Evolutionary conservation across 306 rosid species (phyloP).

Genomic region (Hylodesmum podocarpum): DNA sequence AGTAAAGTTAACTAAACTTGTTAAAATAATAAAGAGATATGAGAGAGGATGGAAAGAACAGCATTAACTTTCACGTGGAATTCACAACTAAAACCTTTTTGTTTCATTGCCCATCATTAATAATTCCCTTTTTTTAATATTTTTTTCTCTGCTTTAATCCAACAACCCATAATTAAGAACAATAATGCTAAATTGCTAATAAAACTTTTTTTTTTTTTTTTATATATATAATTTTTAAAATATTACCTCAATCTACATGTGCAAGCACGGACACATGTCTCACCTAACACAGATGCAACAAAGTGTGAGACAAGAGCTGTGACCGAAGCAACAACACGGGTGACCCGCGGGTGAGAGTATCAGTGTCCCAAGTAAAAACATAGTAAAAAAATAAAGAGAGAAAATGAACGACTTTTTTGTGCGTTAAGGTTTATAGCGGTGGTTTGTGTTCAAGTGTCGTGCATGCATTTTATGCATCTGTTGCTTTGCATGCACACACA

Average conservation of each 20-base stretch:
- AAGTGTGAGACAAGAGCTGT: slow-evolving; percentile 15
- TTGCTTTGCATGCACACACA: slow-evolving; percentile 91
- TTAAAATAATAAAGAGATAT: neutral
- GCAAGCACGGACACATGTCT: slow-evolving; percentile 34
- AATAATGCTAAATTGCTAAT: neutral
- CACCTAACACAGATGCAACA: slow-evolving; percentile 22
- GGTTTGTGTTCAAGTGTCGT: slow-evolving; percentile 84
- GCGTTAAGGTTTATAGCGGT: slow-evolving; percentile 46
- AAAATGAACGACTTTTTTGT: slow-evolving; percentile 46
- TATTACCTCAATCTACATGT: slow-evolving; percentile 30
- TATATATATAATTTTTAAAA: neutral
- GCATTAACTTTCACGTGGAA: neutral
- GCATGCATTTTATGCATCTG: slow-evolving; percentile 97
- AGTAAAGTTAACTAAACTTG: neutral
- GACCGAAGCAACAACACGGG: no score
- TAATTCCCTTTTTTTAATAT: neutral
- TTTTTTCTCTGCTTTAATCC: neutral
- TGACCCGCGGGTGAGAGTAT: slow-evolving; percentile 35
- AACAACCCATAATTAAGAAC: neutral
- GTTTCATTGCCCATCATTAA: slow-evolving; percentile 10
- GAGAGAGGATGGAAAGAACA: neutral
- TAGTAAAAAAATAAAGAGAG: slow-evolving; percentile 6
- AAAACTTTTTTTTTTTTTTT: neutral
- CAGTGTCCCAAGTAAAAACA: slow-evolving; percentile 33
- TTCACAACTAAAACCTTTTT: slow-evolving; percentile 4